These are phyloP conservation scores for Babesia sp. DNA, from an alignment of 169 alveolate genomes.

Conservation along the genomic window DNA sequence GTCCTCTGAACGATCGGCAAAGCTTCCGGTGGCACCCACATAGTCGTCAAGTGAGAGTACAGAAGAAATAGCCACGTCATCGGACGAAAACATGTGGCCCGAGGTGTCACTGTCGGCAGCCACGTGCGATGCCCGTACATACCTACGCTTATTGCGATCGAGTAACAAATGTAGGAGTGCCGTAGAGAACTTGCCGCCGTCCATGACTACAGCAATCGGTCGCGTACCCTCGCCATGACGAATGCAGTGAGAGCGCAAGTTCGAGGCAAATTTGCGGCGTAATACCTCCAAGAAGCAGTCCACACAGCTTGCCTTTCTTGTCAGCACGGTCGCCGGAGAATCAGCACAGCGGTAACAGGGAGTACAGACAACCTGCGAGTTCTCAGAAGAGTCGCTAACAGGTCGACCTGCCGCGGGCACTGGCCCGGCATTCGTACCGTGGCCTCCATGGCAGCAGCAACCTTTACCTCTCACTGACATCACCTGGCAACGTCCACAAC, in stretches of 20 bases:
- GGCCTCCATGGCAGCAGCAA: neutral
- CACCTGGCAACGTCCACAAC: neutral
- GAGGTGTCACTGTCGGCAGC: conserved; percentile 13
- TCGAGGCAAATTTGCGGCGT: conserved; percentile 35
- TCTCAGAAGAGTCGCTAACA: neutral
- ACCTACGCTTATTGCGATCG: conserved; percentile 46
- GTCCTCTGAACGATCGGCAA: neutral
- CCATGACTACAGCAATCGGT: neutral
- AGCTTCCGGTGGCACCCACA: neutral
- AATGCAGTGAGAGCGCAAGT: conserved; percentile 44
- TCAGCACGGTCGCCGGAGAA: conserved; percentile 1
- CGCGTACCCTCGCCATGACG: neutral
- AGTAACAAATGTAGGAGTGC: conserved; percentile 34
- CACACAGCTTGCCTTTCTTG: conserved; percentile 26
- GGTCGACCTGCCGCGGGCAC: neutral
- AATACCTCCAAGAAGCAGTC: conserved; percentile 47
- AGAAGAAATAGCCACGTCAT: conserved; percentile 18
- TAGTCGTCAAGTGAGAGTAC: conserved; percentile 27
- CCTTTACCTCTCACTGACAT: neutral
- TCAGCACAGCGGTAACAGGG: conserved; percentile 27
- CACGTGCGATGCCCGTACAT: conserved; percentile 4
- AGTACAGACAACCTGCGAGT: neutral
- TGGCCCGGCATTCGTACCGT: neutral
- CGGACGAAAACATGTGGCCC: conserved; percentile 17
- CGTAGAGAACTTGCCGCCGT: conserved; percentile 16